Percentiles rank a stretch among this genome's conserved stretches.
These are phyloP conservation scores for Suillus luteus DNA, from an alignment of 768 basidiomycete species.

Conservation along the genomic window DNA sequence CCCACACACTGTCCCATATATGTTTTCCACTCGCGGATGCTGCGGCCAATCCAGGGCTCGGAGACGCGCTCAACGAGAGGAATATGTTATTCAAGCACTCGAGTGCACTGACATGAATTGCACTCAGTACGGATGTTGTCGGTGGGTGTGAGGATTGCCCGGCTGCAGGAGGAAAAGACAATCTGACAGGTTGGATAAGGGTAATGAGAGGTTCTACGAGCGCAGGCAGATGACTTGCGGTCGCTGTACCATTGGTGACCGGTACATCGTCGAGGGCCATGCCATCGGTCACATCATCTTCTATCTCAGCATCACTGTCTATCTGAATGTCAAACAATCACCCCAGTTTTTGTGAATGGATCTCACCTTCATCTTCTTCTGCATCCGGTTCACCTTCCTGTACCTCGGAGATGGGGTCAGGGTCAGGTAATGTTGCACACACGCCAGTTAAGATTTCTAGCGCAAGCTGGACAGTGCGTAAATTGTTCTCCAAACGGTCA, in stretches of 20 bases:
- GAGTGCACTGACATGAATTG: slow-evolving; percentile 81
- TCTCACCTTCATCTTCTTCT: slow-evolving; percentile 40
- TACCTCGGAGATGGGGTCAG: slow-evolving; percentile 60
- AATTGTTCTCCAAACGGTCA: slow-evolving; percentile 66
- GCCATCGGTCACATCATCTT: slow-evolving; percentile 27
- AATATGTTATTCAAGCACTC: slow-evolving; percentile 93
- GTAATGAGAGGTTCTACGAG: slow-evolving; percentile 70
- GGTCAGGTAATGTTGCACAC: slow-evolving; percentile 87
- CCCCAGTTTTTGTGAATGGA: slow-evolving; percentile 25
- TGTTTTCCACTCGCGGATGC: slow-evolving; percentile 51
- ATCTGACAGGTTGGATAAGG: slow-evolving; percentile 70
- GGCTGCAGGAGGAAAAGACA: slow-evolving; percentile 80
- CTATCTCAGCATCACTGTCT: slow-evolving; percentile 46
- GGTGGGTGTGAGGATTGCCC: slow-evolving; percentile 80
- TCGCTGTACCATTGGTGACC: slow-evolving; percentile 32
- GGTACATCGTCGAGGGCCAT: slow-evolving; percentile 27
- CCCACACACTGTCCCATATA: slow-evolving; percentile 72
- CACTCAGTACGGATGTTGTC: slow-evolving; percentile 81
- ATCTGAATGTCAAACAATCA: slow-evolving; percentile 37
- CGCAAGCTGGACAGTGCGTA: slow-evolving; percentile 79
- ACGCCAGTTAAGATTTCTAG: slow-evolving; percentile 85
- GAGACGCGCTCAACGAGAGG: slow-evolving; percentile 61
- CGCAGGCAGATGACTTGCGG: slow-evolving; percentile 46
- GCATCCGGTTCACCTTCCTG: slow-evolving; percentile 36
- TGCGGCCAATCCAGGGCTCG: slow-evolving; percentile 41